Evolutionary conservation across 306 rosid species (phyloP), one percentile per base, ranked within the genome.

Genomic region (Fragaria iinumae): DNA sequence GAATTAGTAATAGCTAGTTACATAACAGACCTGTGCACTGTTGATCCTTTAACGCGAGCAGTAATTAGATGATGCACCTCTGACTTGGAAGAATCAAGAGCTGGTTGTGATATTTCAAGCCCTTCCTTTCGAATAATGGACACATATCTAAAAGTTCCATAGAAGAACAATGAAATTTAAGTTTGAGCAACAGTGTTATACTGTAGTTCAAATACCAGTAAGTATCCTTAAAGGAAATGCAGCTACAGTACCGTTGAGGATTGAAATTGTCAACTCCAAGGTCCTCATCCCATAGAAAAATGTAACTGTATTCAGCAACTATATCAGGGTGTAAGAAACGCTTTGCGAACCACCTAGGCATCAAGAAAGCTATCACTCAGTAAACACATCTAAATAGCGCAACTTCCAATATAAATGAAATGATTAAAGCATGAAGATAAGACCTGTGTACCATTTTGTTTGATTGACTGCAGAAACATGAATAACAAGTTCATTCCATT

Each of bases 211-310:
- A 39, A 73, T 73, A 56, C 25, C 67, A 63, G n/a, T 62, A 18
- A 39, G 55, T 4, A 53, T 38, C 1, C 27, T 8, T 21, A 71
- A 38, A 34, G 27, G 77, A 76, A 50, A 55, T 76, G 80, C 64
- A 73, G 68, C 45, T 55, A 20, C 75, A 86, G 53, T 88, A 92
- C 99, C 77, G 76, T 36, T 85, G 32, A 36, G 99, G 99, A 45
- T 88, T 66, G 87, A 95, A 95, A 80, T 84, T 1, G 10, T 95
- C 91, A 3, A 95, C 96, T 80, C 99, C 99, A 57, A 95, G 92
- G 85, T 95, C 99, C 84, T 95, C 99, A 52, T 95, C 99, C 99
- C 99, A 95, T 38, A 95, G 97, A 85, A 95, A 92, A 79, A 95
- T 81, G 80, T 95, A 88, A 72, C 79, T 69, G 80, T 95, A 95